These are phyloP conservation scores for Aschersonia sp. DNA, from an alignment of 2,329 filamentous ascomycete genomes.

Conservation along the genomic window DNA sequence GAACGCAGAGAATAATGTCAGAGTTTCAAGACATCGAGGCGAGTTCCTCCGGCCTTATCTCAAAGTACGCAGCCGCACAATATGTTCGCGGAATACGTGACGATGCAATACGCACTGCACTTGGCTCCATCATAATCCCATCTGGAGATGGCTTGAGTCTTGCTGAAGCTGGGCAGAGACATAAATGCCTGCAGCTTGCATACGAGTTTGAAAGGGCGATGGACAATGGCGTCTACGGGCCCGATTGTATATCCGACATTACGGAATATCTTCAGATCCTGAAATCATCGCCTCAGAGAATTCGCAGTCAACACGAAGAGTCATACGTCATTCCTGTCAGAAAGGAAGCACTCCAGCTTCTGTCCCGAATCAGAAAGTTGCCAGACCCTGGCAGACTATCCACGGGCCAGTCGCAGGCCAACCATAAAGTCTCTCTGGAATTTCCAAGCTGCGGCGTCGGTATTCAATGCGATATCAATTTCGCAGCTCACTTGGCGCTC, in stretches of 20 bases:
- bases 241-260: slow-evolving; percentile 20
- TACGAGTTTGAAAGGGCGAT: slow-evolving; percentile 39
- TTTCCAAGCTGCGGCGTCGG: slow-evolving; percentile 64
- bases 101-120: slow-evolving; percentile 25
- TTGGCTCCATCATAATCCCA: slow-evolving; percentile 13
- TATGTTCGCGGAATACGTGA: slow-evolving; percentile 40
- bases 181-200: slow-evolving; percentile 41
- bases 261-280: slow-evolving; percentile 36
- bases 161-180: slow-evolving; percentile 27
- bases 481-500: slow-evolving; percentile 67
- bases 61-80: slow-evolving; percentile 17
- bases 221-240: slow-evolving; percentile 29
- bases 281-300: slow-evolving; percentile 18
- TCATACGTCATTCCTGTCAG: slow-evolving; percentile 21
- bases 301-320: slow-evolving; percentile 4
- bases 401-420: slow-evolving; percentile 36
- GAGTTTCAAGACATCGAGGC: slow-evolving; percentile 22
- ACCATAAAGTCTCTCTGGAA: slow-evolving; percentile 48
- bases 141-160: slow-evolving; percentile 15
- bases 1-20: slow-evolving; percentile 18
- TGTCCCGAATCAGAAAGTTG: slow-evolving; percentile 29
- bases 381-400: slow-evolving; percentile 33
- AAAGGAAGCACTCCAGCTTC: slow-evolving; percentile 14
- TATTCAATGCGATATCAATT: slow-evolving; percentile 89
- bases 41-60: slow-evolving; percentile 3